Percentiles rank a stretch among this genome's conserved stretches.
phyloP scores from a whole-genome alignment of 768 basidiomycete genomes.

The Lentinula edodes region DNA sequence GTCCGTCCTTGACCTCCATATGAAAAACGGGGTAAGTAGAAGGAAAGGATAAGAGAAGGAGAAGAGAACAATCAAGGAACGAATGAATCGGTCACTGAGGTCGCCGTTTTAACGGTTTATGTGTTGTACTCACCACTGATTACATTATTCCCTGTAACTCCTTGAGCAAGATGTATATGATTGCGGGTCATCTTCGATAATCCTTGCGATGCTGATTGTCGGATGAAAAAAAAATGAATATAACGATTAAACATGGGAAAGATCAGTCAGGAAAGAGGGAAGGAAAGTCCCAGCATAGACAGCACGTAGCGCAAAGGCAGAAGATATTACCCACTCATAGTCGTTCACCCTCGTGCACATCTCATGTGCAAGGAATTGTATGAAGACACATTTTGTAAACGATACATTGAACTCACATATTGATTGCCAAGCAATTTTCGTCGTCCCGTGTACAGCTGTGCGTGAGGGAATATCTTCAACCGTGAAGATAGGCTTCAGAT shows the following conservation, averaged over 20 bases:
- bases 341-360: no score
- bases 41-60: neutral
- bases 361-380: neutral
- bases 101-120: no score
- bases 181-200: conserved; percentile 84
- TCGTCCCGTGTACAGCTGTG: conserved; percentile 83
- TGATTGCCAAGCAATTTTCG: conserved; percentile 55
- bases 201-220: conserved; percentile 52
- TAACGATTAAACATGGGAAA: no score
- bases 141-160: conserved; percentile 56
- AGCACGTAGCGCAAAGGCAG: no score
- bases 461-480: conserved; percentile 59
- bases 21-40: neutral
- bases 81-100: neutral
- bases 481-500: conserved; percentile 52
- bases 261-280: no score
- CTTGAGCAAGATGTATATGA: conserved; percentile 90
- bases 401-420: conserved; percentile 48
- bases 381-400: neutral
- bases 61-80: neutral
- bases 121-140: conserved; percentile 57
- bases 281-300: no score
- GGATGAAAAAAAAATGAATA: no score
- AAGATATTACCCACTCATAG: neutral
- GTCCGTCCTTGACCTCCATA: neutral